These are phyloP conservation scores for Zanthoxylum bungeanum DNA, from an alignment of 345 rosid species.

Conservation along the genomic window DNA sequence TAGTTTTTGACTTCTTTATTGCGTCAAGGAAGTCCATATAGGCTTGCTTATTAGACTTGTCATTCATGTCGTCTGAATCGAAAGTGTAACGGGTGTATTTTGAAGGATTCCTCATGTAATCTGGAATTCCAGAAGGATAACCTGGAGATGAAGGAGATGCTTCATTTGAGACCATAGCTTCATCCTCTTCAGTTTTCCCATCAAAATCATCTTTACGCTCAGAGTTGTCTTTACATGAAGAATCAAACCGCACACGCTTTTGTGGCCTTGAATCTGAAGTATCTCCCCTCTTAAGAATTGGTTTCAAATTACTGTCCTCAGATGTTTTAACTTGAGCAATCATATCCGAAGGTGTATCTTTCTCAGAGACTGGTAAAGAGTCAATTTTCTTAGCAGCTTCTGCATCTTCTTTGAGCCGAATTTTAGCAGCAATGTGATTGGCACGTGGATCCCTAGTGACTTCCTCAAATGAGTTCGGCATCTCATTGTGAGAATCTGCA, in stretches of 20 bases:
- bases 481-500: slow-evolving; percentile 37
- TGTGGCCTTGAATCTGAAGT: slow-evolving; percentile 43
- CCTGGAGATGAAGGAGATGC: slow-evolving; percentile 20
- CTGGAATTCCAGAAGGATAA: slow-evolving; percentile 49
- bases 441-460: slow-evolving; percentile 70
- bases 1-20: slow-evolving; percentile 27
- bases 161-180: slow-evolving; percentile 20
- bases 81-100: slow-evolving; percentile 71
- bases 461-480: slow-evolving; percentile 45
- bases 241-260: slow-evolving; percentile 85
- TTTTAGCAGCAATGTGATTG: slow-evolving; percentile 55
- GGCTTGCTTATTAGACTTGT: slow-evolving; percentile 58
- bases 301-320: slow-evolving; percentile 49
- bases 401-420: slow-evolving; percentile 73
- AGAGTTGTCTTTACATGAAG: slow-evolving; percentile 33
- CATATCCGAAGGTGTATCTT: slow-evolving; percentile 9
- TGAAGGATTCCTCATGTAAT: slow-evolving; percentile 73
- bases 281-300: slow-evolving; percentile 77
- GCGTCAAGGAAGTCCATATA: slow-evolving; percentile 55
- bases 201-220: slow-evolving; percentile 22
- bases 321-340: slow-evolving; percentile 16
- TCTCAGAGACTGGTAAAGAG: slow-evolving; percentile 50
- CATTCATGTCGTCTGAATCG: slow-evolving; percentile 58
- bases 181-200: slow-evolving; percentile 26
- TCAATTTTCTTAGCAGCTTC: slow-evolving; percentile 58